Evolutionary conservation across 2,329 filamentous ascomycete genomes (phyloP).

Genomic region (Hypomyces perniciosus): DNA sequence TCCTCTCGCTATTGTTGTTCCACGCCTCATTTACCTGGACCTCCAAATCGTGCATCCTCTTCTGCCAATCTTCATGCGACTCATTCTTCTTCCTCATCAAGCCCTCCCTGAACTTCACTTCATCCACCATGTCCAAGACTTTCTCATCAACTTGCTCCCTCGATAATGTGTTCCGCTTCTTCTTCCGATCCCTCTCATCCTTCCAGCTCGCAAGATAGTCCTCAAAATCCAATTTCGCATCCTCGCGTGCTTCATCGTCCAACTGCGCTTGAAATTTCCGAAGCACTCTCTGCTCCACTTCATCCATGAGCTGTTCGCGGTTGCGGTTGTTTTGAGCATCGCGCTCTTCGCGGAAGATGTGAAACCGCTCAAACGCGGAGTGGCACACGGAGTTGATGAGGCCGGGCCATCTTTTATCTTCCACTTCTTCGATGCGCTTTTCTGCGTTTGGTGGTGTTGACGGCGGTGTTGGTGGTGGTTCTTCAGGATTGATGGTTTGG

Average conservation of each 20-base stretch:
- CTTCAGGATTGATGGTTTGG: too few species aligned
- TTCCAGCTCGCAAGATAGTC: background rate
- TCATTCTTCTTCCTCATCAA: background rate
- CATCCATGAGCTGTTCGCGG: background rate
- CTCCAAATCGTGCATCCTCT: background rate
- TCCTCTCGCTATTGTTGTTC: slow-evolving; percentile 7
- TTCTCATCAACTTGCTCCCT: slow-evolving; percentile 2
- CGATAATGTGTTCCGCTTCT: background rate
- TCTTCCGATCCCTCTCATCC: background rate
- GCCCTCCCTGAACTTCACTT: background rate
- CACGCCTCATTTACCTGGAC: slow-evolving; percentile 7
- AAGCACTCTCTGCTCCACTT: background rate
- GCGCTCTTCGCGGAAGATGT: too few species aligned
- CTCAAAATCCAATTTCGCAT: too few species aligned
- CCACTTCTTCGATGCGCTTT: too few species aligned
- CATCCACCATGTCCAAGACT: background rate
- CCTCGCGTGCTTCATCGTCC: background rate
- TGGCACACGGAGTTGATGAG: too few species aligned
- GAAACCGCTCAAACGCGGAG: too few species aligned
- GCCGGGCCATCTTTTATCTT: too few species aligned
- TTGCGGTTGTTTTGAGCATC: too few species aligned
- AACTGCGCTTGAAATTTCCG: background rate
- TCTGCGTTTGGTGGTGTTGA: too few species aligned
- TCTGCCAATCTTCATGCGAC: background rate
- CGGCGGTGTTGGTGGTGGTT: too few species aligned